Evolutionary conservation across 1,284 basidiomycete genomes (phyloP), one percentile per base, ranked within the genome.

Genomic region (Heterobasidion irregulare): DNA sequence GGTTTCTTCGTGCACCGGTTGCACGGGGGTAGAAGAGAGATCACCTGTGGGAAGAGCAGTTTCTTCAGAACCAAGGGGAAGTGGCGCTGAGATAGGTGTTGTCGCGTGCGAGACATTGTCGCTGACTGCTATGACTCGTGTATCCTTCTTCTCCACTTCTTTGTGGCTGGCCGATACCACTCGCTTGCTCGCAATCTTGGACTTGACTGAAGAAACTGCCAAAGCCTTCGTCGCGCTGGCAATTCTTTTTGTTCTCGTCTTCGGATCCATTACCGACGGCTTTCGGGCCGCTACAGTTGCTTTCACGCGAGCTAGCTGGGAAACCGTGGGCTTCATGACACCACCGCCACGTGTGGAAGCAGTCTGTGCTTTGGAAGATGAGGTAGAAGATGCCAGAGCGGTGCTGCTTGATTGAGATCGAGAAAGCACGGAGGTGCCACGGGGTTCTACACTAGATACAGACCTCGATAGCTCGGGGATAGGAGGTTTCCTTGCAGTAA

Each of bases 301-400:
- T 44, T 63, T 59, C 34, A 55, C 58, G 26, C 57, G 63, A 8
- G 62, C 56, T 8, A 64, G 52, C 54, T 64, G 66, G 6, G 63
- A 61, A 6, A 62, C 53, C 5, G 61, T 64, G 2, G 65, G 63
- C 35, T 62, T 58, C 16, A 52, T 61, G 18, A 58, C 19, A 12
- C 59, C 60, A 35, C 57, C 56, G 0, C 36, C 49, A 35, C 58
- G 56, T 32, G 53, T 54, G 7, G 47, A 46, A n/a, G 44, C 34
- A 26, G 8, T 26, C 15, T 38, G 16, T 7, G 33, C 26, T 4
- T n/a, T 46, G 10, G 16, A 35, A 10, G 47, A 8, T 3, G 33
- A 53, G 12, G 19, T 26, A 7, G 44, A 53, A 16, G 41, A 38
- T n/a, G 55, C 35, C 10, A 54, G 26, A 3, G 52, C 26, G 26